phyloP scores from a whole-genome alignment of 1,284 basidiomycete species.

The Melampsora larici-populina region DNA sequence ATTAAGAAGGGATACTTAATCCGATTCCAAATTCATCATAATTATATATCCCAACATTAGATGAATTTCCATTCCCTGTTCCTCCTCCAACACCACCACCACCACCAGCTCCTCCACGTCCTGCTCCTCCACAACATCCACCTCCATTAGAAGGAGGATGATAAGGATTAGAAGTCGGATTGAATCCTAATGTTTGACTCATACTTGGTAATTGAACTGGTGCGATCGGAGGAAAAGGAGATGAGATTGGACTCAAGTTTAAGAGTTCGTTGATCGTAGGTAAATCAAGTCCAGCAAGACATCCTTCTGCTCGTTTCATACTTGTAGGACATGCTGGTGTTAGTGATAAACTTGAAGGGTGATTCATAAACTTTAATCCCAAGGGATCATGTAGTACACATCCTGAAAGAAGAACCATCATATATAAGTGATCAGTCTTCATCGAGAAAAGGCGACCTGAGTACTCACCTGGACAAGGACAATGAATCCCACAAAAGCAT shows the following conservation, averaged over 20 bases:
- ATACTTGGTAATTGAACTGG: too few relatives aligned
- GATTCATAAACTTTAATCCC: conserved; percentile 10
- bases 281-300: conserved; percentile 18
- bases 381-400: conserved; percentile 26
- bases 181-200: too few relatives aligned
- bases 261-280: conserved; percentile 28
- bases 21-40: too few relatives aligned
- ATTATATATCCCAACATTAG: too few relatives aligned
- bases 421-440: too few relatives aligned
- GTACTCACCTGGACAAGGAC: conserved; percentile 23
- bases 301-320: conserved; percentile 13
- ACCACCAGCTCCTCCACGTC: too few relatives aligned
- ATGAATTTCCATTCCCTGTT: too few relatives aligned
- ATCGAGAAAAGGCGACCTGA: background rate
- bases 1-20: too few relatives aligned
- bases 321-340: conserved; percentile 25
- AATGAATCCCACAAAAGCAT: conserved; percentile 36
- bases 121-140: too few relatives aligned
- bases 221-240: background rate
- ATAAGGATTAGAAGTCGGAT: too few relatives aligned
- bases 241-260: conserved; percentile 17
- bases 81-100: too few relatives aligned
- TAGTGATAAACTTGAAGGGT: background rate
- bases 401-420: conserved; percentile 13
- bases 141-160: too few relatives aligned